Evolutionary conservation across 176 grass and related monocot genomes (phyloP), one percentile per base, ranked within the genome.

Genomic region (Triticum turgidum): DNA sequence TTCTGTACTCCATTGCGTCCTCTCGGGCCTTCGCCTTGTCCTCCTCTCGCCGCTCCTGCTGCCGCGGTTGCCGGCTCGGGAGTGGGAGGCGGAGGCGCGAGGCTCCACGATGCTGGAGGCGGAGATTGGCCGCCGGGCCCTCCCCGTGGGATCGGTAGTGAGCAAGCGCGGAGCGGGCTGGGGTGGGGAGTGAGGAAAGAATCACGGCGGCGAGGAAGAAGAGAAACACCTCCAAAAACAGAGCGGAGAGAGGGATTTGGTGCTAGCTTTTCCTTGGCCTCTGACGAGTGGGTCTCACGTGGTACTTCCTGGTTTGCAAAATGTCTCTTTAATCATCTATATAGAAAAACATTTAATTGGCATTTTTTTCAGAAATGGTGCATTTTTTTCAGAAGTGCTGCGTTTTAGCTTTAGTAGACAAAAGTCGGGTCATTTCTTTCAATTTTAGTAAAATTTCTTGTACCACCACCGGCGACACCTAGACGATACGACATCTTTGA

Each of bases 1-100:
- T 94, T 51, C 89, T 86, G 61, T 91, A 87, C 86, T 91, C 89
- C 92, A 94, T 91, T 68, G 56, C 80, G 11, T 59, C 84, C 84
- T 42, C 83, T 20, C 13, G 47, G 52, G 5, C 20, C 72, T 38
- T 71, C n/a, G 38, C 2, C 42, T 81, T 17, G 12, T 29, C 29
- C 27, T 76, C 77, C 18, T 65, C 51, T 34, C 47, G 33, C 24
- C 51, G 59, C 42, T 54, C 30, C 77, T 25, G 69, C 78, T 9
- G 35, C 61, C 7, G 83, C 45, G 47, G 27, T 38, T 76, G 49
- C 72, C 70, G 69, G 47, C 83, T 11, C 47, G 0, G 14, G 29
- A 68, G 49, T 11, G 82, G 25, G 81, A 76, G 69, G 61, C 27
- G 56, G 47, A 61, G 56, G 13, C 6, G n/a, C 61, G 61, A 29